Evolutionary conservation across 257 asterid genomes (phyloP), one percentile per base, ranked within the genome.

Genomic region (Coffea canephora): DNA sequence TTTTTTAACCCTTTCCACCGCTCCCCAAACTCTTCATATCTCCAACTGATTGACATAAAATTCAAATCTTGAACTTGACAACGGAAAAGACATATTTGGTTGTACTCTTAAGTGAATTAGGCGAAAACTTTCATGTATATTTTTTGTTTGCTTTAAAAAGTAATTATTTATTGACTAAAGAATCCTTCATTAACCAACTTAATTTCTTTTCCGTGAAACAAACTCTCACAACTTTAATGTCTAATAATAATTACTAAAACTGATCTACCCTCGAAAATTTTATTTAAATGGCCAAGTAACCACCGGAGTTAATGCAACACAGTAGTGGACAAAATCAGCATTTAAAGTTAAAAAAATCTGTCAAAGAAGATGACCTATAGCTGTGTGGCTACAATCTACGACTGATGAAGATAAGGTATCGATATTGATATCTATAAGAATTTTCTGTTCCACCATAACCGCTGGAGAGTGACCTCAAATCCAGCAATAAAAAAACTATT

Each of bases 401-500:
- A 50, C 31, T 49, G 72, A 52, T 31, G 69, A 55, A 69, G 50
- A 43, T 67, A 70, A 68, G 77, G 54, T 54, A 43, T 64, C 59
- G 23, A 73, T 54, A 43, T 64, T 49, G 23, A 73, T 19, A 54
- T 34, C 43, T 39, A 39, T 39, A 39, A 39, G 76, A 41, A 73
- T 31, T 57, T 57, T 48, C 73, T 34, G 52, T n/a, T 78, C 78
- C 83, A 31, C 61, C 48, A 48, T 57, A 68, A 71, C 43, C 61
- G 71, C 36, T 41, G 49, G 46, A 74, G 8, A 45, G 54, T 78
- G 83, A 68, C 83, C 69, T 69, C 83, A 77, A 62, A 39, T 78
- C 14, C 31, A 69, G 65, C 71, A n/a, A 43, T 73, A 72, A n/a
- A 62, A 48, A 49, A 66, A 54, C 49, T 16, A 12, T 8, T 18